Evolutionary conservation across 805 yeast species (phyloP).

Genomic region (Saturnispora quitensis): DNA sequence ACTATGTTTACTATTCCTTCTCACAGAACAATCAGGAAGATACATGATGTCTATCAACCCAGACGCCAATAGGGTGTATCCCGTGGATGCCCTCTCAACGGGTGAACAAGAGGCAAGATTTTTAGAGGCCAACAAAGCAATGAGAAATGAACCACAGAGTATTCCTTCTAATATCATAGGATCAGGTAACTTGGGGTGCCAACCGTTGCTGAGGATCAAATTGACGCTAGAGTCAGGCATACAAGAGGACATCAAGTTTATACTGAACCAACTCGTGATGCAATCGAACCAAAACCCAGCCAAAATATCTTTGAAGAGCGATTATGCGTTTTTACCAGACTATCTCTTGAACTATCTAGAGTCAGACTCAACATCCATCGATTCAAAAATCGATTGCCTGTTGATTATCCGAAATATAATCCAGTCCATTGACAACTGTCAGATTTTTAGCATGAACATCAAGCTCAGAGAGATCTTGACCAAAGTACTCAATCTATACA

Average conservation of each 20-base stretch:
- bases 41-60: no score
- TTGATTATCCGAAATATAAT: constrained; percentile 71
- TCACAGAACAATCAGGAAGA: no score
- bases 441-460: constrained; percentile 51
- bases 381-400: constrained; percentile 37
- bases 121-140: constrained; percentile 23
- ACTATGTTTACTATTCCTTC: background rate
- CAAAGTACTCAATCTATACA: constrained; percentile 33
- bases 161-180: constrained; percentile 27
- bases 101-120: constrained; percentile 28
- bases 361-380: constrained; percentile 19
- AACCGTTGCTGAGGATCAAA: constrained; percentile 53
- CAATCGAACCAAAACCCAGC: constrained; percentile 34
- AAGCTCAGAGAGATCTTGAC: constrained; percentile 32
- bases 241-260: constrained; percentile 62
- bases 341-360: constrained; percentile 19
- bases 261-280: constrained; percentile 46
- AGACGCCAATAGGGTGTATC: constrained; percentile 18
- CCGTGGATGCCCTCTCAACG: constrained; percentile 26
- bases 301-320: constrained; percentile 32
- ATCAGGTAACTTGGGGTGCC: constrained; percentile 43
- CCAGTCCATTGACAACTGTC: constrained; percentile 78
- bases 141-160: constrained; percentile 25
- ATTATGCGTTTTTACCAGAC: constrained; percentile 33
- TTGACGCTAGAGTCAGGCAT: constrained; percentile 63